These are phyloP conservation scores for Aspergillus terreus DNA, from an alignment of 2,329 filamentous ascomycete genomes.

Conservation along the genomic window DNA sequence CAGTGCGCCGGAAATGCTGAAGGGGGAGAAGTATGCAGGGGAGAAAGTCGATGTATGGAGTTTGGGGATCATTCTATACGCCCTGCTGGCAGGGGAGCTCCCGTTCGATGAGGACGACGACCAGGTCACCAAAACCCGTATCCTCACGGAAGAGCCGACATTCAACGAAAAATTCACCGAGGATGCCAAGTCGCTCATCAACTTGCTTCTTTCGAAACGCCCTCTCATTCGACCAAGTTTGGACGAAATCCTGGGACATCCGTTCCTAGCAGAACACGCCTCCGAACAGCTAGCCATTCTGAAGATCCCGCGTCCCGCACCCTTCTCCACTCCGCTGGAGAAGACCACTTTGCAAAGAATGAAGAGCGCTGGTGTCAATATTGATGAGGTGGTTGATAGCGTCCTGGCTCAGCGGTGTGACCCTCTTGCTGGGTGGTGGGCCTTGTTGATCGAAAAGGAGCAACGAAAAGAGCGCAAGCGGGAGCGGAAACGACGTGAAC, in stretches of 20 bases:
- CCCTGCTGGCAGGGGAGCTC: conserved; percentile 73
- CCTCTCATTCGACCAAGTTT: conserved; percentile 77
- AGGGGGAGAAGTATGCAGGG: conserved; percentile 94
- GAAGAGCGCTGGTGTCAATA: conserved; percentile 89
- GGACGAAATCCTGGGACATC: conserved; percentile 79
- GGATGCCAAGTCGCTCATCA: conserved; percentile 74
- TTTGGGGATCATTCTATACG: conserved; percentile 85
- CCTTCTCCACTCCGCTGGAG: conserved; percentile 81
- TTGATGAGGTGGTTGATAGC: conserved; percentile 90
- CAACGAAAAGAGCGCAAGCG: conserved; percentile 76
- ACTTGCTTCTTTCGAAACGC: conserved; percentile 80
- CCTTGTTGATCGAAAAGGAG: conserved; percentile 88
- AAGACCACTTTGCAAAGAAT: conserved; percentile 90
- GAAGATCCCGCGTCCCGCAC: conserved; percentile 72
- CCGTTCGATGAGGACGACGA: conserved; percentile 98
- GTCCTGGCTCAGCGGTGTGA: conserved; percentile 89
- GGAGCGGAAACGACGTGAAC: conserved; percentile 80
- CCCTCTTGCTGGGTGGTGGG: conserved; percentile 92
- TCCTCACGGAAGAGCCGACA: conserved; percentile 78
- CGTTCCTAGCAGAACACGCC: conserved; percentile 83
- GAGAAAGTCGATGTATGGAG: conserved; percentile 99
- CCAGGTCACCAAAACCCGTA: conserved; percentile 75
- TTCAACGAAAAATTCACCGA: conserved; percentile 77
- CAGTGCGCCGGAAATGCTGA: conserved; percentile 96
- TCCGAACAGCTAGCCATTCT: conserved; percentile 85